Evolutionary conservation across 345 rosid species (phyloP).

Genomic region (Populus deltoides): DNA sequence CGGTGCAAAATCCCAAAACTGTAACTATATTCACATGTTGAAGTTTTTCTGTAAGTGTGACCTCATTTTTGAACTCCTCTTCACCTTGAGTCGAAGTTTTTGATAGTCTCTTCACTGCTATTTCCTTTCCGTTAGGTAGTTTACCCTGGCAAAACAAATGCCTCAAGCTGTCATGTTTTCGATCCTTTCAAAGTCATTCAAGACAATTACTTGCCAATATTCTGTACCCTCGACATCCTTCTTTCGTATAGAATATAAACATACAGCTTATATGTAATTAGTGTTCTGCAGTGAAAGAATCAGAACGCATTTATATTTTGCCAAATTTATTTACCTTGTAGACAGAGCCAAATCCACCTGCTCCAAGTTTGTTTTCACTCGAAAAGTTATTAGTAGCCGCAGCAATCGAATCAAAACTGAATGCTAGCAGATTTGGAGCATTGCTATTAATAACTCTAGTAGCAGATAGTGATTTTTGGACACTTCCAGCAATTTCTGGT

Average conservation of each 20-base stretch:
- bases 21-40: conserved; percentile 43
- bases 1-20: conserved; percentile 34
- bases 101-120: conserved; percentile 50
- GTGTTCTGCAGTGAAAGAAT: no score
- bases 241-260: no score
- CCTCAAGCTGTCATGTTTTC: no score
- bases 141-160: conserved; percentile 21
- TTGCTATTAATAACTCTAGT: conserved; percentile 8
- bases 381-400: conserved; percentile 42
- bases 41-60: conserved; percentile 33
- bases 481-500: no score
- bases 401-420: conserved; percentile 23
- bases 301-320: no score
- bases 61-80: conserved; percentile 40
- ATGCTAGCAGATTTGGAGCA: conserved; percentile 23
- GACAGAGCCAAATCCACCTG: conserved; percentile 50
- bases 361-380: conserved; percentile 34
- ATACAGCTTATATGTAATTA: no score
- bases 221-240: no score
- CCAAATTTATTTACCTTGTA: conserved; percentile 24
- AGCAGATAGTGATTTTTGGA: neutral
- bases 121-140: conserved; percentile 27
- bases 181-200: no score
- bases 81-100: conserved; percentile 37
- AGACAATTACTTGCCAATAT: no score